Percentiles rank a stretch among this genome's conserved stretches.
These are phyloP conservation scores for Fraxinus dipetala DNA, from an alignment of 305 asterid genomes.

Conservation along the genomic window DNA sequence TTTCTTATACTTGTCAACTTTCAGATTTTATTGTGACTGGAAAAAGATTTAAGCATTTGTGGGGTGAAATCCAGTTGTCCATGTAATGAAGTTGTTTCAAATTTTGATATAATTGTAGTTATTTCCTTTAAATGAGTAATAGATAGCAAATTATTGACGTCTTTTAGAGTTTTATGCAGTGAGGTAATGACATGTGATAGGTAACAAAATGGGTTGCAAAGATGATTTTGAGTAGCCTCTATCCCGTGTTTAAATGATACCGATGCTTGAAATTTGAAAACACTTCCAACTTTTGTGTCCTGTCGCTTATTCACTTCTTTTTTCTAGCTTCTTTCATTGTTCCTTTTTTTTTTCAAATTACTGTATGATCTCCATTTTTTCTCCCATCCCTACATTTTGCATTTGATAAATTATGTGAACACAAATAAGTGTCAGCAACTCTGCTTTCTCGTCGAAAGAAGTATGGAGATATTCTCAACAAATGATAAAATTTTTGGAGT, in stretches of 20 bases:
- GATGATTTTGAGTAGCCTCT: slow-evolving; percentile 41
- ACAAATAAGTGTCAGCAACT: neutral
- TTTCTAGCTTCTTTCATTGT: neutral
- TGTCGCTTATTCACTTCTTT: neutral
- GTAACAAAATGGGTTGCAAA: slow-evolving; percentile 67
- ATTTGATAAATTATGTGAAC: neutral
- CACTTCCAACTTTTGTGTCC: neutral
- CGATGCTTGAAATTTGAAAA: slow-evolving; percentile 12
- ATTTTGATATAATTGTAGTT: too few relatives aligned
- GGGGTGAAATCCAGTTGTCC: too few relatives aligned
- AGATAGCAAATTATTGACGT: too few relatives aligned
- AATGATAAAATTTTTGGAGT: neutral
- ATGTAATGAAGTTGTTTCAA: too few relatives aligned
- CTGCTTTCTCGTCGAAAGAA: neutral
- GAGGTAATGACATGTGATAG: too few relatives aligned
- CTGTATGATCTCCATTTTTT: neutral
- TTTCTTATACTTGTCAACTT: too few relatives aligned
- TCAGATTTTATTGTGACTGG: too few relatives aligned
- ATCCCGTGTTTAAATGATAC: neutral
- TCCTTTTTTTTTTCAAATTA: neutral
- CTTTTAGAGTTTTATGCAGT: too few relatives aligned
- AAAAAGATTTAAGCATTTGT: too few relatives aligned
- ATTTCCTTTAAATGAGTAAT: too few relatives aligned
- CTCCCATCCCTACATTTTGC: neutral
- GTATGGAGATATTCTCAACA: neutral